phyloP scores from a whole-genome alignment of 140 eudicot species.

The Stevia rebaudiana region DNA sequence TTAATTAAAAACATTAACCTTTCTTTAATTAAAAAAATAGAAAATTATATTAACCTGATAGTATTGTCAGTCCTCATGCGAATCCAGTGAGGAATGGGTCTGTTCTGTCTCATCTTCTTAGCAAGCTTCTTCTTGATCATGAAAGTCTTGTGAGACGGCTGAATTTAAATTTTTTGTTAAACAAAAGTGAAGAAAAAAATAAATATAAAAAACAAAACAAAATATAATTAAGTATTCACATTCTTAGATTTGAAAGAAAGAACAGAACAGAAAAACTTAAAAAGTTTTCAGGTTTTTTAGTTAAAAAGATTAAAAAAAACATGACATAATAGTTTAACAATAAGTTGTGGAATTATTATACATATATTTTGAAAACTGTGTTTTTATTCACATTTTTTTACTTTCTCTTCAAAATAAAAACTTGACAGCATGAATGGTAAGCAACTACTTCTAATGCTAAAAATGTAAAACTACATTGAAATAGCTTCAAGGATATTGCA shows the following conservation, averaged over 20 bases:
- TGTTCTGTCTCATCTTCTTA: conserved; percentile 93
- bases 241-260: not conserved
- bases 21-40: not conserved
- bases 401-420: not conserved
- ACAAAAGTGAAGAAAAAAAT: not conserved
- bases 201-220: no score
- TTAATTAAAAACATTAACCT: not conserved
- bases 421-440: not conserved
- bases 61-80: conserved; percentile 87
- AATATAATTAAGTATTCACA: no score
- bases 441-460: no score
- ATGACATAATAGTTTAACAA: not conserved
- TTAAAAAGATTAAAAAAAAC: not conserved
- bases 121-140: conserved; percentile 91
- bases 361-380: no score
- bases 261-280: not conserved
- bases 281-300: not conserved
- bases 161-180: not conserved
- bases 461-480: no score
- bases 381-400: no score
- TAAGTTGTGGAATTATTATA: not conserved
- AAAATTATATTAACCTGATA: conserved; percentile 40
- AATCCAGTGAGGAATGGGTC: conserved; percentile 92
- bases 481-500: no score
- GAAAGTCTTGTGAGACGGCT: conserved; percentile 91